A percentile compares a stretch with the other conserved stretches of the same genome.
Evolutionary conservation across 2,329 filamentous ascomycete species (phyloP).

Genomic region (Colletotrichum sp.): DNA sequence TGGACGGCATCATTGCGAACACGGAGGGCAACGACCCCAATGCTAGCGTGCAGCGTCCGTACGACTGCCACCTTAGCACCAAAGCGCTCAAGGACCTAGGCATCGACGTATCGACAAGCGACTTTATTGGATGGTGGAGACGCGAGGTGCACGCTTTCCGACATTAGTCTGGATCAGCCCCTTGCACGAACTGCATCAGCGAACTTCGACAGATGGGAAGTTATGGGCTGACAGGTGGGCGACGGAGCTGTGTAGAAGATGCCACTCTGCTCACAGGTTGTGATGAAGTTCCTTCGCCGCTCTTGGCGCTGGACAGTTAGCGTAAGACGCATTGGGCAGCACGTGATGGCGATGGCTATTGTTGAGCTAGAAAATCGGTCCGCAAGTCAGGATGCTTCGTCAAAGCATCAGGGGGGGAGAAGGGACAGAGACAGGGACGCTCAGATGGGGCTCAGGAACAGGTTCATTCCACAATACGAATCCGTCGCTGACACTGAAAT

Average conservation of each 20-base stretch:
- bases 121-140: conserved; percentile 85
- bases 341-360: not conserved
- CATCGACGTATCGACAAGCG: conserved; percentile 74
- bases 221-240: not conserved
- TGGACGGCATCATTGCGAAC: conserved; percentile 72
- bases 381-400: not conserved
- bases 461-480: conserved; percentile 2
- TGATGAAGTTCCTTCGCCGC: not conserved
- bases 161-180: conserved; percentile 40
- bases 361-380: not conserved
- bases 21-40: conserved; percentile 75
- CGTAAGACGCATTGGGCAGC: not conserved
- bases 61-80: conserved; percentile 87
- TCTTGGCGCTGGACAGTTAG: not conserved
- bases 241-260: not conserved
- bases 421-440: not conserved
- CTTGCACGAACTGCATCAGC: not conserved
- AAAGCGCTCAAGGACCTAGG: conserved; percentile 73
- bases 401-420: not conserved
- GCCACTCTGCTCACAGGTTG: not conserved
- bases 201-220: not conserved
- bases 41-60: conserved; percentile 78
- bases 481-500: not conserved
- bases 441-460: not conserved
- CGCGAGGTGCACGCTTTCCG: conserved; percentile 65